Base-by-base conservation (phyloP, 345 rosid genomes). In the Moricandia moricandioides region DNA sequence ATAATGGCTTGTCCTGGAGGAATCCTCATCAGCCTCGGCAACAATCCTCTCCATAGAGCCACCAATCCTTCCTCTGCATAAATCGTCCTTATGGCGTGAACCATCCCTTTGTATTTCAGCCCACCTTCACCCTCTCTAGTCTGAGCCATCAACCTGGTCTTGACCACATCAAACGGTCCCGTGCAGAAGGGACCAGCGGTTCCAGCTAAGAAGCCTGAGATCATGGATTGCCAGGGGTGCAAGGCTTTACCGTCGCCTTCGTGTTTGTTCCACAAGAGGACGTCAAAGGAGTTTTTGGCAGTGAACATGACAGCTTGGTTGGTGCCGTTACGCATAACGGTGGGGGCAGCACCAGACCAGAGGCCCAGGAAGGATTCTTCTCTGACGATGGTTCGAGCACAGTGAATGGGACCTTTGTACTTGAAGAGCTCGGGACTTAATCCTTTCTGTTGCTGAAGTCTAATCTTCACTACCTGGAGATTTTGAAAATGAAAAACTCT, bases 241-340 rank as follows among this genome's bases (percentile, higher is more conserved):
- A 95, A 86, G 24, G 80, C 84, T 83, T 78, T 87, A 62, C 97
- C 93, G 31, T 95, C 99, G 0, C 97, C 99, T 85, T 95, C 99
- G 7, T 95, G 85, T 81, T 95, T 95, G 79, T 87, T 85, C 99
- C 99, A 95, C 83, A 95, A 74, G 27, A 92, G 13, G 5, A 86
- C 82, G 64, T 95, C 99, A 33, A 90, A 90, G 2, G 93, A 69
- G 72, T 92, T 92, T 79, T 95, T 95, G 0, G 99, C 96, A 0
- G 98, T 92, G 67, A 95, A 92, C 99, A 90, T 95, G 51, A 90
- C 97, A 0, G 99, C 97, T 80, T 92, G 99, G 83, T 95, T 92
- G 21, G 97, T 95, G 8, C 99, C 97, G 65, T 95, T 95, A 21
- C 97, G 92, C 97, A 92, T 92, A 8, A 95, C 94, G 2, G 97